Evolutionary conservation across 2,329 filamentous ascomycete species (phyloP), one percentile per base, ranked within the genome.

Genomic region (Epichloe uncinata): DNA sequence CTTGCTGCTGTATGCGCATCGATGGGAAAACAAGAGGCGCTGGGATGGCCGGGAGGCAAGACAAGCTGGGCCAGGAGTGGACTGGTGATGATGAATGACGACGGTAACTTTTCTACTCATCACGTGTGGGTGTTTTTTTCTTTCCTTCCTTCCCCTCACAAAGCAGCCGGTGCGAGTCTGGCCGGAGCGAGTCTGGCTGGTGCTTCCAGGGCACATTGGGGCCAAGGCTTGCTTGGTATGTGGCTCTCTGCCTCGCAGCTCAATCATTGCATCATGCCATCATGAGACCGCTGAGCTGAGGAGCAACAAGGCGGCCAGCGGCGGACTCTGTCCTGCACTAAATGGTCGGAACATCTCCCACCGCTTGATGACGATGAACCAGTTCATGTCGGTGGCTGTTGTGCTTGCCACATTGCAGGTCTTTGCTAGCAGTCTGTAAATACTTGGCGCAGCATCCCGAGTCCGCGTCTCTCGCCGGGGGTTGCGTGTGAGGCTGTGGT

Each of bases 251-350:
- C 20, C 26, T 40, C 20, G 37, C 35, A 30, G 35, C 42, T 45
- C 30, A 4, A n/a, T 35, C 42, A n/a, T 34, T 42, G 50, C 42
- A 51, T 26, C 46, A 42, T 51, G 50, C 37, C 44, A 42, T 22
- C n/a, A 40, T 42, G 35, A 30, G 40, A 51, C 45, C 30, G 18
- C 26, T 40, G 35, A 37, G 40, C 34, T 35, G n/a, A 34, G 6
- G 18, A n/a, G 41, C 3, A 20, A 13, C 7, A 38, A 41, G 22
- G 6, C 22, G 22, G 22, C 22, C 22, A 2, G 22, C 22, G 6
- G 22, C 6, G 22, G 22, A 26, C 22, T 26, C 22, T 26, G 22
- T 26, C 22, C 22, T 26, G 22, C 22, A 26, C 22, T 26, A 26
- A 2, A 7, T 26, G 22, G 7, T n/a, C 16, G 16, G 16, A 18